phyloP scores from a whole-genome alignment of 352 stramenopile species.

The Globisporangium mamillatum region DNA sequence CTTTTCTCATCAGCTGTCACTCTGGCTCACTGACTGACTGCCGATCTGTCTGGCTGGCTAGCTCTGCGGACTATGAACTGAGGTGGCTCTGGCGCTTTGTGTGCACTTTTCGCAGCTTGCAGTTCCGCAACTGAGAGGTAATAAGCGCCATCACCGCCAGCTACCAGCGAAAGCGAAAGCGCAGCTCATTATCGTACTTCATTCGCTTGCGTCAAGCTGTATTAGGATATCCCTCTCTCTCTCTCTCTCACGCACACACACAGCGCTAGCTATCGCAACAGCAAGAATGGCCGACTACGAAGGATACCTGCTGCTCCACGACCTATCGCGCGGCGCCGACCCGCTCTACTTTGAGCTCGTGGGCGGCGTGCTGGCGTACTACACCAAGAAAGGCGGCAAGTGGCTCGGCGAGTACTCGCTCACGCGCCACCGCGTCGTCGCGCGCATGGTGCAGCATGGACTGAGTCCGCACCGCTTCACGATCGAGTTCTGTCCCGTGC shows the following conservation, averaged over 20 bases:
- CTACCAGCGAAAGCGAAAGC: neutral
- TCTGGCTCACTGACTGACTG: neutral
- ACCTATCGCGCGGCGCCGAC: conserved; percentile 32
- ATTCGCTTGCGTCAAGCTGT: neutral
- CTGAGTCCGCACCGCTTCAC: conserved; percentile 65
- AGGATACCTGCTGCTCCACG: conserved; percentile 75
- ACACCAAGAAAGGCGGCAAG: conserved; percentile 64
- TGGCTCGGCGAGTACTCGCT: conserved; percentile 70
- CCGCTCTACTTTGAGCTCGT: conserved; percentile 79
- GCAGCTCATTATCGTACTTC: neutral
- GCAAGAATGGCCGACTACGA: conserved; percentile 74
- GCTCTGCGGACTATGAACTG: neutral
- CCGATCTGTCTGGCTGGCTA: neutral
- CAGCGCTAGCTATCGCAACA: neutral
- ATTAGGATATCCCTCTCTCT: neutral
- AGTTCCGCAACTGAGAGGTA: neutral
- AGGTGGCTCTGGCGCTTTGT: neutral
- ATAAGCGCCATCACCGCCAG: neutral
- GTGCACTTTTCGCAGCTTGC: neutral
- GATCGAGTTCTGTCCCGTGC: conserved; percentile 68
- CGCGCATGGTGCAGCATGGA: conserved; percentile 37
- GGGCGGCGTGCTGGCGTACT: conserved; percentile 70
- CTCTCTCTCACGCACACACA: too few relatives aligned
- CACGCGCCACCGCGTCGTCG: conserved; percentile 64
- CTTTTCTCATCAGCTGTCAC: conserved; percentile 2